Percentiles rank a stretch among this genome's conserved stretches.
These are phyloP conservation scores for Cryphonectria naterciae DNA, from an alignment of 2,329 filamentous ascomycete genomes.

Conservation along the genomic window DNA sequence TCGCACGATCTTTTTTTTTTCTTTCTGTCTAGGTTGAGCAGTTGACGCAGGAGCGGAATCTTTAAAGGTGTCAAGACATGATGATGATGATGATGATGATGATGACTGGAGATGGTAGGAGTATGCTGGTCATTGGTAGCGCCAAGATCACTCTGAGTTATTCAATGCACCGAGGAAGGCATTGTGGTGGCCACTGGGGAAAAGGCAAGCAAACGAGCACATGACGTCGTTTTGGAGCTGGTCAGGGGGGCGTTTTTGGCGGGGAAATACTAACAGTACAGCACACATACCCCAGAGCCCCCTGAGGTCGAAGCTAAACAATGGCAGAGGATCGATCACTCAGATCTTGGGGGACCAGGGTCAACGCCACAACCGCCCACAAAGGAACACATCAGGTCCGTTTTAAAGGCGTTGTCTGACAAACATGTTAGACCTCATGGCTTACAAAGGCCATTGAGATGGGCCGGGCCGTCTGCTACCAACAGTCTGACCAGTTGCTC, in stretches of 20 bases:
- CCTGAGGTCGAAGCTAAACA: background rate
- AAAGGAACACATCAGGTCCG: background rate
- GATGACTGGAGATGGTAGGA: background rate
- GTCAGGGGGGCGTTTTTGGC: background rate
- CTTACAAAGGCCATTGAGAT: background rate
- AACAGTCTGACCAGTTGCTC: background rate
- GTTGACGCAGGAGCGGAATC: background rate
- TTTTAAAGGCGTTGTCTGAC: background rate
- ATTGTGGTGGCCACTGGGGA: background rate
- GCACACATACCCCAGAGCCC: background rate
- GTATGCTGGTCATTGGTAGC: background rate
- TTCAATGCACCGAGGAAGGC: constrained; percentile 1
- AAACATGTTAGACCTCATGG: background rate
- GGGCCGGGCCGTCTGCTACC: background rate
- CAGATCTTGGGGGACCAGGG: background rate
- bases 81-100: background rate
- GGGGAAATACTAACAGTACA: background rate
- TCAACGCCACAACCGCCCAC: constrained; percentile 6
- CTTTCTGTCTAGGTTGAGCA: background rate
- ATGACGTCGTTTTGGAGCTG: constrained; percentile 24
- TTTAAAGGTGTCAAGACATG: background rate
- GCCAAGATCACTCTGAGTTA: background rate
- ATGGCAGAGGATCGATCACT: background rate
- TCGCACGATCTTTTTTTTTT: background rate
- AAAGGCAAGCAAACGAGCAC: constrained; percentile 14